Base-by-base conservation (phyloP, 495 filamentous ascomycete species). In the Penicillium nucicola region DNA sequence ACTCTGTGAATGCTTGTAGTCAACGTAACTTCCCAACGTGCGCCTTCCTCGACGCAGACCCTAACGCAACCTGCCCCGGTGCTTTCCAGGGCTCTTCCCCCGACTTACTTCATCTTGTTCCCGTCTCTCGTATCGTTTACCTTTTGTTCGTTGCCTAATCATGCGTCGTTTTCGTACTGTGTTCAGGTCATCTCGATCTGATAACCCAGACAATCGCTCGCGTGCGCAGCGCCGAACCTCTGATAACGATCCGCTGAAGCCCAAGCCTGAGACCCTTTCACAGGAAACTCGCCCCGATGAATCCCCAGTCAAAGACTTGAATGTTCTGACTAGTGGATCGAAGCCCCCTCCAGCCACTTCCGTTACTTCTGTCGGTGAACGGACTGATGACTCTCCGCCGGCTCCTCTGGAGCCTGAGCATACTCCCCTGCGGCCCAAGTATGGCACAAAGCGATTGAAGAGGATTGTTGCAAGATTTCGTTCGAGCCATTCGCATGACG, bases 131-230 rank as follows among this genome's bases (percentile, higher is more conserved):
- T 50, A 50, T 35, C 25, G 39, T 50, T 43, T 11, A 36, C 34
- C 6, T 9, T 40, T 33, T n/a, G n/a, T 28, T 3, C 32, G 18
- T 23, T 15, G 34, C 6, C n/a, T n/a, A 32, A 48, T 28, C 35
- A 64, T 64, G 61, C 25, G 49, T 17, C 43, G 48, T 11, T 42
- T 65, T 42, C 52, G 13, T 38, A 11, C 34, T 19, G 37, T 65
- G 1, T 62, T 64, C 30, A 34, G 50, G 9, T 19, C 42, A 11
- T 32, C 50, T 14, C 58, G 43, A 33, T 33, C 40, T 0, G 38
- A 42, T 0, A 14, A 43, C 11, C 19, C 50, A 5, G 9, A 47
- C 46, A 49, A 1, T 32, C 0, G 25, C 15, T 25, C 50, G 41
- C 45, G 49, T 32, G 9, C 48, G 31, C 53, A 48, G 19, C 48